phyloP scores from a whole-genome alignment of 2,329 filamentous ascomycete species.

The Aspergillus quadricinctus region DNA sequence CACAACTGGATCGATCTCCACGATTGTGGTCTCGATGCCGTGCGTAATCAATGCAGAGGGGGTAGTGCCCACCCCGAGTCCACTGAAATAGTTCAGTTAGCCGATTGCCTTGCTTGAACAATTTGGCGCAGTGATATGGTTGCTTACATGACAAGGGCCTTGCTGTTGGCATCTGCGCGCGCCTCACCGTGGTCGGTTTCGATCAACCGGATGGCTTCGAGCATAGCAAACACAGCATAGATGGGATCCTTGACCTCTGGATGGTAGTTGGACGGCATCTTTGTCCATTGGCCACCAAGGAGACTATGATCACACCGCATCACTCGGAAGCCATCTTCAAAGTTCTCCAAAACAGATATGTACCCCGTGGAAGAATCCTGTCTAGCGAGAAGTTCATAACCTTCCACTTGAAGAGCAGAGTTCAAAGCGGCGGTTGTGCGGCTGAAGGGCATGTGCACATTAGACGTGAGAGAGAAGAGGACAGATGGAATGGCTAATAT shows the following conservation, averaged over 20 bases:
- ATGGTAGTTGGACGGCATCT: constrained; percentile 45
- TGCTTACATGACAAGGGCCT: constrained; percentile 77
- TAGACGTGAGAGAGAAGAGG: constrained; percentile 59
- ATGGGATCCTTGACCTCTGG: constrained; percentile 73
- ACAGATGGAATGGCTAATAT: constrained; percentile 67
- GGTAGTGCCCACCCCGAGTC: constrained; percentile 87
- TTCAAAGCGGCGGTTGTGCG: constrained; percentile 62
- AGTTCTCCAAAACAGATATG: constrained; percentile 79
- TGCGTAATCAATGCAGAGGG: constrained; percentile 82
- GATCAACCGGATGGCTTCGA: constrained; percentile 84
- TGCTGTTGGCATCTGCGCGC: constrained; percentile 60
- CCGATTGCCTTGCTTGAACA: background rate
- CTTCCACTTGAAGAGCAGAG: constrained; percentile 57
- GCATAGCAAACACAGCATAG: constrained; percentile 92
- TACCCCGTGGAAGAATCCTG: constrained; percentile 88
- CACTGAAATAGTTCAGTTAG: constrained; percentile 47
- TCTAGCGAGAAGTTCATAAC: constrained; percentile 74
- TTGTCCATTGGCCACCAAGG: constrained; percentile 85
- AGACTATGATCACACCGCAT: constrained; percentile 93
- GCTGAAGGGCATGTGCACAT: constrained; percentile 66
- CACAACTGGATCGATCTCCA: constrained; percentile 90
- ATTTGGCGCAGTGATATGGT: background rate
- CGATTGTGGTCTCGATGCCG: constrained; percentile 85
- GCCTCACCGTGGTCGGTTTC: constrained; percentile 46
- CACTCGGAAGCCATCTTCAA: constrained; percentile 66